Evolutionary conservation across 768 basidiomycete genomes (phyloP), one percentile per base, ranked within the genome.

Genomic region (Mrakia blollopis): DNA sequence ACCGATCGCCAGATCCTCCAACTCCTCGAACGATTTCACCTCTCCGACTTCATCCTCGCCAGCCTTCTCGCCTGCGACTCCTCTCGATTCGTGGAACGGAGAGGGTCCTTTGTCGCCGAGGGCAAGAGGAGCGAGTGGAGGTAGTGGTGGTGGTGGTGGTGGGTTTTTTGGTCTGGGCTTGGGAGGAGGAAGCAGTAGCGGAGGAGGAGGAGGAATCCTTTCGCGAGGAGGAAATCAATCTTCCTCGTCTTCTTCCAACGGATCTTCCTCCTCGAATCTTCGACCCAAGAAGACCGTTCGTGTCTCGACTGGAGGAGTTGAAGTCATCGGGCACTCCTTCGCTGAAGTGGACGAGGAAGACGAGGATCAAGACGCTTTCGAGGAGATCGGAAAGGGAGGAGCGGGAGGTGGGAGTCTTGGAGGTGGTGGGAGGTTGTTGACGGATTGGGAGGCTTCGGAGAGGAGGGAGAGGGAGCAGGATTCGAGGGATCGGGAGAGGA

Each of bases 321-420:
- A 68, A 39, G 65, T 68, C 6, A 68, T 68, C n/a, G 65, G 65
- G 35, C 65, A 68, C 14, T 68, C 65, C n/a, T 25, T 57, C 57
- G 57, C 47, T 65, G 63, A 65, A 35, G 21, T 14, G 35, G 65
- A 35, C 35, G 65, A 68, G 65, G 65, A 68, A 1, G 21, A 39
- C 32, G 37, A 41, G 39, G 11, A 41, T 11, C 39, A 41, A 14
- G 44, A 39, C 35, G 35, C 14, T 39, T 68, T 68, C 23, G 65
- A 68, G 35, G 28, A 57, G 25, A 23, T 13, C 11, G 28, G 37
- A 37, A 5, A 5, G 25, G 14, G 65, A 39, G 25, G 65, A 39
- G 25, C 63, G 8, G n/a, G 63, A 30, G 21, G 9, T 21, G 35
- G 65, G 16, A 6, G 35, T 11, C 11, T 44, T 9, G 44, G 11